These are phyloP conservation scores for Pichia deserticola DNA, from an alignment of 805 yeast species.

Conservation along the genomic window DNA sequence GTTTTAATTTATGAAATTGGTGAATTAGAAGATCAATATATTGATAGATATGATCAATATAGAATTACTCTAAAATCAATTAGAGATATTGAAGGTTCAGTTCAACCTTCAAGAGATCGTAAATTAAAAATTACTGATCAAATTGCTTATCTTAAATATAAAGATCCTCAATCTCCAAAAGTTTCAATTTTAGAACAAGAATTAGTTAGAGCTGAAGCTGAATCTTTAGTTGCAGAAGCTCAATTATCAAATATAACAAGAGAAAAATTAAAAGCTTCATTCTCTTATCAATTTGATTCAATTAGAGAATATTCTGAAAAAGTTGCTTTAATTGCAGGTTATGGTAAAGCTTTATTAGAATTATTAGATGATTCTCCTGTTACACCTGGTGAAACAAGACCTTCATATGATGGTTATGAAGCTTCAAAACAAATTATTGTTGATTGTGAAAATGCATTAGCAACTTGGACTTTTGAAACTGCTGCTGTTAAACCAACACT, in stretches of 20 bases:
- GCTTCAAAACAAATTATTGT: constrained; percentile 82
- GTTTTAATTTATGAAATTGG: constrained; percentile 77
- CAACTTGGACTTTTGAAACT: constrained; percentile 76
- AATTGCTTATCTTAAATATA: constrained; percentile 76
- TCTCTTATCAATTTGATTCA: constrained; percentile 78
- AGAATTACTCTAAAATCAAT: constrained; percentile 74
- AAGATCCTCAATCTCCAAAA: constrained; percentile 80
- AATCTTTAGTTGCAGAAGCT: constrained; percentile 85
- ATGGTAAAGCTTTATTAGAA: constrained; percentile 81
- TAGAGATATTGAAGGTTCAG: constrained; percentile 80
- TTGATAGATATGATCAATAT: constrained; percentile 80
- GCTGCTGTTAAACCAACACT: constrained; percentile 80
- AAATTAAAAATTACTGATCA: constrained; percentile 80
- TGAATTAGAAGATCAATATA: constrained; percentile 81
- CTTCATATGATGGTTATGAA: constrained; percentile 83
- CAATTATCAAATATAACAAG: constrained; percentile 84
- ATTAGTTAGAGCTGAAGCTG: constrained; percentile 87
- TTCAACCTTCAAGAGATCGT: constrained; percentile 83
- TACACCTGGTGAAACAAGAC: constrained; percentile 89
- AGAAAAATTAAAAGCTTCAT: constrained; percentile 79
- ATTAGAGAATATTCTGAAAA: constrained; percentile 81
- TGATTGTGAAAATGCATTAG: constrained; percentile 78
- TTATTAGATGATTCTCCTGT: constrained; percentile 79
- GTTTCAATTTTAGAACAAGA: constrained; percentile 79
- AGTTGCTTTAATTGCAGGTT: constrained; percentile 78